These are phyloP conservation scores for Phytophthora agathidicida DNA, from an alignment of 352 stramenopile species.

Conservation along the genomic window DNA sequence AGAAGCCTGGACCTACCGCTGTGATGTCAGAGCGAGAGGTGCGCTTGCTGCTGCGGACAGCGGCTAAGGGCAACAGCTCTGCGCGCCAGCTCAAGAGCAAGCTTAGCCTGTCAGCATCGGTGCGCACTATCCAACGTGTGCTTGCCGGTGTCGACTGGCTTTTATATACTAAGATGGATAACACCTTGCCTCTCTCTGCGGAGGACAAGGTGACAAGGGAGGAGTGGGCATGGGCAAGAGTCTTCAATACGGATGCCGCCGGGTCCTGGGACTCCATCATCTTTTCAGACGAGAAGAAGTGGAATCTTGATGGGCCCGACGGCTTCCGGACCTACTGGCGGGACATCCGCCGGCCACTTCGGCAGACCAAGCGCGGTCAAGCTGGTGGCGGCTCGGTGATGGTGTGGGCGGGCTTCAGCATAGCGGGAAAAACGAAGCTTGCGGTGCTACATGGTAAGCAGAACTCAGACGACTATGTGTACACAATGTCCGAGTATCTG, in stretches of 20 bases:
- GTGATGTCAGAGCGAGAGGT: not conserved
- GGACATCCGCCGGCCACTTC: too few relatives aligned
- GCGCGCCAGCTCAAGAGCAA: conserved; percentile 3
- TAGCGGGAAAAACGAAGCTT: too few relatives aligned
- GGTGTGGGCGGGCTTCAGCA: too few relatives aligned
- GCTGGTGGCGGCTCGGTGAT: too few relatives aligned
- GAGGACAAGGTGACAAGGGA: not conserved
- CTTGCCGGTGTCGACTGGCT: conserved; percentile 24
- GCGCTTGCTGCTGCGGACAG: not conserved
- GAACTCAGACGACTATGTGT: too few relatives aligned
- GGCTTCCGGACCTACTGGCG: too few relatives aligned
- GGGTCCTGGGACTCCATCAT: conserved; percentile 29
- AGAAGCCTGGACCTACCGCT: not conserved
- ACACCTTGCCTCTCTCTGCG: conserved; percentile 6
- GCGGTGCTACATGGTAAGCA: too few relatives aligned
- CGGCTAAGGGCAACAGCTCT: not conserved
- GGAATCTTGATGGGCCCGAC: conserved; percentile 42
- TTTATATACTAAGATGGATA: conserved; percentile 20
- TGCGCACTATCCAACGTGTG: conserved; percentile 12
- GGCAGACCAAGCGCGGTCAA: too few relatives aligned
- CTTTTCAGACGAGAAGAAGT: conserved; percentile 53
- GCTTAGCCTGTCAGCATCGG: conserved; percentile 6
- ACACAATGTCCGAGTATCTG: conserved; percentile 27
- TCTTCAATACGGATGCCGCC: not conserved
- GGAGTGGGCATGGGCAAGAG: conserved; percentile 3